phyloP scores from a whole-genome alignment of 1,139 yeast species.

The Blastobotrys malaysiensis region DNA sequence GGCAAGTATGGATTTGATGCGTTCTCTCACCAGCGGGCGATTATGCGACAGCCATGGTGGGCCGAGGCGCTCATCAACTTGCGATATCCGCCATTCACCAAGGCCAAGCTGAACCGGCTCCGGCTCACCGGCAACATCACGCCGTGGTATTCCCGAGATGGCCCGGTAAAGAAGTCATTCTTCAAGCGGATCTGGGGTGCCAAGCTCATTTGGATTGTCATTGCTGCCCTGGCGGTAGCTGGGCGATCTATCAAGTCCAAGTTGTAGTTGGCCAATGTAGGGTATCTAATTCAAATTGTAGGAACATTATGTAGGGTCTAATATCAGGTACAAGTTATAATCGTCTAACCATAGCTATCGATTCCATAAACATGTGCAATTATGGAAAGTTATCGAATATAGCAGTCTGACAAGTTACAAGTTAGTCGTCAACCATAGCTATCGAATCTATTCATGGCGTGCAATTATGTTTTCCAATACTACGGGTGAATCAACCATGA shows the following conservation, averaged over 20 bases:
- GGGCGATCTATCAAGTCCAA: neutral
- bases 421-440: neutral
- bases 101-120: conserved; percentile 32
- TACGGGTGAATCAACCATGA: no score
- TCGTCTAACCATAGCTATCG: no score
- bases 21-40: conserved; percentile 72
- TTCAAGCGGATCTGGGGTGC: conserved; percentile 13
- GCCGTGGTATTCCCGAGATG: conserved; percentile 23
- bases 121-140: conserved; percentile 9
- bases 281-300: no score
- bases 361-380: no score
- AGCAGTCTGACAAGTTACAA: no score
- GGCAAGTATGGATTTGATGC: conserved; percentile 67
- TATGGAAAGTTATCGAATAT: no score
- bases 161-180: conserved; percentile 20
- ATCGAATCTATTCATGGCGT: no score
- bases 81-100: conserved; percentile 66
- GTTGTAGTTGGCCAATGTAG: neutral
- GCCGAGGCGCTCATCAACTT: conserved; percentile 51
- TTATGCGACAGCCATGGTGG: conserved; percentile 63
- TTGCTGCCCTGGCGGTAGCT: conserved; percentile 6
- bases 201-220: conserved; percentile 8
- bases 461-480: no score
- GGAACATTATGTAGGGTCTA: no score
- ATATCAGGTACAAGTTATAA: no score